Evolutionary conservation across 257 asterid genomes (phyloP), one percentile per base, ranked within the genome.

Genomic region (Mitragyna speciosa): DNA sequence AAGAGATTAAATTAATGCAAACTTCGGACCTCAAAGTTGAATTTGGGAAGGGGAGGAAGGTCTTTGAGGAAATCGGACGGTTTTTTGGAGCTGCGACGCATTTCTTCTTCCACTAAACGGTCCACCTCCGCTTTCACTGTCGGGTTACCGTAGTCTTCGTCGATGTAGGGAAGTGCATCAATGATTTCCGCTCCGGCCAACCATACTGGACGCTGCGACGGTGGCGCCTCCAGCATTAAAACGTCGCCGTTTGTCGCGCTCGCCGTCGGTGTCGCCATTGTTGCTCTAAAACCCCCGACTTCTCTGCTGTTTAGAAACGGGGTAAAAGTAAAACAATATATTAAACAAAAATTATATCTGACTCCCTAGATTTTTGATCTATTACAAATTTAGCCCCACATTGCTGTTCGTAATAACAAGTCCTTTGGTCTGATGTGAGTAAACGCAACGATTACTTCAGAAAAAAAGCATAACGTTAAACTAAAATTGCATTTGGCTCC

Each of bases 81-180:
- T 69, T 89, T 94, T 86, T 89, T 92, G 24, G 90, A 87, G 89
- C 97, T 96, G 36, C 90, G 93, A 36, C 90, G 96, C 98, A 94
- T 94, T 86, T 96, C 99, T 72, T 91, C 96, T 80, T 94, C 97
- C 63, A 96, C 96, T 75, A 96, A 85, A 76, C 90, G 97, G 86
- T 96, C 97, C 52, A 96, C 99, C 81, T 92, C 98, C 73, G 85
- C 91, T 84, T 94, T 92, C 9, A 96, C 90, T 8, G 24, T 77
- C 1, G 97, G 94, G 84, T 94, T 82, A 70, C 94, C 96, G 84
- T 94, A 96, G 87, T 96, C 99, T 81, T 88, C 97, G 71, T 96
- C 98, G 77, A 96, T 92, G 89, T 96, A 96, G 58, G 99, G 99
- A 56, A 96, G 88, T 12, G 99, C 97, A 54, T 96, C 99, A 28